These are phyloP conservation scores for Pythium folliculosum DNA, from an alignment of 352 stramenopile species.

Conservation along the genomic window DNA sequence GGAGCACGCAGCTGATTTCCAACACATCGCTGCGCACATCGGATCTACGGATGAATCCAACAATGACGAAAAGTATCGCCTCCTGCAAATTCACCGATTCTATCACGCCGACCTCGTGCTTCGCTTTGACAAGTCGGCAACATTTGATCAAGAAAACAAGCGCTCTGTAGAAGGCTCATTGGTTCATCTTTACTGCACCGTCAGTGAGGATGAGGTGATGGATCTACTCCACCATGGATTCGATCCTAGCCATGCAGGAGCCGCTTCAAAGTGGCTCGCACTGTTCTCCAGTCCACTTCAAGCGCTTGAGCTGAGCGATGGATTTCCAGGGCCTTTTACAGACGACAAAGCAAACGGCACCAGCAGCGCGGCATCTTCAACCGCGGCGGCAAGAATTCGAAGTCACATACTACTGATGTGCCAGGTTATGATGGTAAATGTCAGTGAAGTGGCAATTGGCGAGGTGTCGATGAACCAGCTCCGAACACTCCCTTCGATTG, in stretches of 20 bases:
- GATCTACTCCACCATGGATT: slow-evolving; percentile 44
- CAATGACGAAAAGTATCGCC: not conserved
- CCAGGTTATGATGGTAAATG: slow-evolving; percentile 12
- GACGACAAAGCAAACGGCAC: not conserved
- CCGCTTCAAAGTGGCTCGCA: slow-evolving; percentile 13
- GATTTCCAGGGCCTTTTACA: slow-evolving; percentile 2
- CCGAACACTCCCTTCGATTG: slow-evolving; percentile 10
- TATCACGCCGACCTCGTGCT: slow-evolving; percentile 39
- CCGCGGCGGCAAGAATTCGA: not conserved
- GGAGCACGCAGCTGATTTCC: slow-evolving; percentile 45
- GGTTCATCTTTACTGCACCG: slow-evolving; percentile 46
- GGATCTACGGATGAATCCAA: slow-evolving; percentile 1
- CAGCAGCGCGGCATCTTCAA: not conserved
- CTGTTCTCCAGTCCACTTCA: slow-evolving; percentile 24
- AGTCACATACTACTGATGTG: slow-evolving; percentile 23
- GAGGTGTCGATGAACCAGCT: slow-evolving; percentile 7
- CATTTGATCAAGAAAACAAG: not conserved
- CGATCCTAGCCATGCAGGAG: not conserved
- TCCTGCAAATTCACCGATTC: slow-evolving; percentile 55
- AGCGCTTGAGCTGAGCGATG: slow-evolving; percentile 15
- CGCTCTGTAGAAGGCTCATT: slow-evolving; percentile 34
- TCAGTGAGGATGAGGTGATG: slow-evolving; percentile 36
- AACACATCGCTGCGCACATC: slow-evolving; percentile 49
- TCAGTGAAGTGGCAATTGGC: slow-evolving; percentile 16
- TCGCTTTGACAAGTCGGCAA: slow-evolving; percentile 29